Conservation (phyloP, 2,329 filamentous ascomycete genomes). For the Phialophora tarda region DNA sequence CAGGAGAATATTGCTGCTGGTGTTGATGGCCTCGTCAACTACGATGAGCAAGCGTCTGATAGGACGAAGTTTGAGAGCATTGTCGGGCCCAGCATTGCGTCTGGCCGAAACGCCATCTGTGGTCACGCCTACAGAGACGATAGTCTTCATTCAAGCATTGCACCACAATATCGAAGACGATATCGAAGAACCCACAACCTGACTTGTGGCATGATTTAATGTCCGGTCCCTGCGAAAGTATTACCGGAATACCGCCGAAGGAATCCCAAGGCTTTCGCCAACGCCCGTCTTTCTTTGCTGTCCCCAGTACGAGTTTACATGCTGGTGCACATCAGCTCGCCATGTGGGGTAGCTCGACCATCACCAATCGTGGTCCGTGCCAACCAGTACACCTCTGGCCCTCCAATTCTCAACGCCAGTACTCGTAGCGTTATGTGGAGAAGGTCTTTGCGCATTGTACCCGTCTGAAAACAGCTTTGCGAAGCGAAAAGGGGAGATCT, state of each 20-base stretch:
- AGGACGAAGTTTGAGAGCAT: no score
- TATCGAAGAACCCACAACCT: constrained; percentile 2
- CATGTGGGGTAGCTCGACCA: constrained; percentile 16
- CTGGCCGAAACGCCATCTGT: background rate
- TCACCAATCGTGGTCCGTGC: background rate
- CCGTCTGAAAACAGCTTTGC: background rate
- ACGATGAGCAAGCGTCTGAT: no score
- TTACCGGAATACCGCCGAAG: constrained; percentile 15
- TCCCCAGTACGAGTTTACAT: no score
- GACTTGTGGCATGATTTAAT: constrained; percentile 13
- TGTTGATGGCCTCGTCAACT: no score
- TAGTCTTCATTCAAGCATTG: background rate
- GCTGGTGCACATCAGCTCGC: background rate
- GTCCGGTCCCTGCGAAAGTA: background rate
- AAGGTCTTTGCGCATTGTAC: constrained; percentile 8
- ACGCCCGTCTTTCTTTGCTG: constrained; percentile 2
- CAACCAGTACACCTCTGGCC: background rate
- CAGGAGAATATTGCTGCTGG: no score
- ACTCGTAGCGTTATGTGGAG: constrained; percentile 21
- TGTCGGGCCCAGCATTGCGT: background rate
- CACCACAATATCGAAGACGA: background rate
- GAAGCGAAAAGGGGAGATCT: background rate
- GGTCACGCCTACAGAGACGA: background rate
- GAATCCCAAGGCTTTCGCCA: constrained; percentile 9
- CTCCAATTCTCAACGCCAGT: background rate